These are phyloP conservation scores for Colletotrichum caudatum DNA, from an alignment of 2,329 filamentous ascomycete species.

Conservation along the genomic window DNA sequence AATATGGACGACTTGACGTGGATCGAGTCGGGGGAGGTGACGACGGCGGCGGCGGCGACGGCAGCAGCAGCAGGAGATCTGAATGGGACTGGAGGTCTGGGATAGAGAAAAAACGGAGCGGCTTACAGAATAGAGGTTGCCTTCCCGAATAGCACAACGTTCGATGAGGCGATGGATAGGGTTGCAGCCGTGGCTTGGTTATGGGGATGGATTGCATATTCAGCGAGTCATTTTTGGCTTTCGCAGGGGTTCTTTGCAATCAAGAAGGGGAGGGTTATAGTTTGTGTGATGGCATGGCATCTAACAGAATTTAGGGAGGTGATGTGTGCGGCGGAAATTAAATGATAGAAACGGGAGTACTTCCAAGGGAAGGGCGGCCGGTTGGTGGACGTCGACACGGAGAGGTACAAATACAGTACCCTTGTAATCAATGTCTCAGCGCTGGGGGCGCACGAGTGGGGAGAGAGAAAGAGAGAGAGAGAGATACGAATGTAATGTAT, in stretches of 20 bases:
- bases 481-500: not conserved
- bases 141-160: not conserved
- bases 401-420: not conserved
- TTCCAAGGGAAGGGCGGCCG: not conserved
- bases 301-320: not conserved
- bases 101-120: slow-evolving; percentile 2
- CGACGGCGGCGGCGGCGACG: not conserved
- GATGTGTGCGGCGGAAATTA: not conserved
- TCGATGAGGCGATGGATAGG: not conserved
- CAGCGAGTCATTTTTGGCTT: not conserved
- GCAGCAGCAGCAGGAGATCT: not conserved
- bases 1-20: slow-evolving; percentile 32
- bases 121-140: not conserved
- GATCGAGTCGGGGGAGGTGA: slow-evolving; percentile 14
- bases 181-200: not conserved
- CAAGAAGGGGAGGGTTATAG: not conserved
- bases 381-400: not conserved
- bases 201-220: no score
- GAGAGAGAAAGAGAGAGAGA: not conserved
- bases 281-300: not conserved
- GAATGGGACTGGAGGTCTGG: not conserved
- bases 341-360: not conserved
- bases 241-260: not conserved
- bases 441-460: not conserved
- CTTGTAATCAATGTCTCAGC: not conserved